A percentile compares a stretch with the other conserved stretches of the same genome.
Evolutionary conservation across 1,139 yeast species (phyloP).

Genomic region (Eremothecium sinecaudum): DNA sequence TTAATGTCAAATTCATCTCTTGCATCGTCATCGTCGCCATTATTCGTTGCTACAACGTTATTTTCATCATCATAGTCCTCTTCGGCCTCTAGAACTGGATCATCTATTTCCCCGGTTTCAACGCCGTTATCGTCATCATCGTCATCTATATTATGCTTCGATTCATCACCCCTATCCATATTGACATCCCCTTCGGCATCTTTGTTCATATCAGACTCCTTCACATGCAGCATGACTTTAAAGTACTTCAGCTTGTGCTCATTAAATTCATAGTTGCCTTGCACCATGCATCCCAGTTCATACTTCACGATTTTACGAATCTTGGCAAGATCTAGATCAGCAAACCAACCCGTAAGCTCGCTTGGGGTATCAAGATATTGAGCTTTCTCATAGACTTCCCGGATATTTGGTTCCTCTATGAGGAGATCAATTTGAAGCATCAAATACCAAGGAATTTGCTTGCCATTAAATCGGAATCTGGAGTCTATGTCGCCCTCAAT

Average conservation of each 20-base stretch:
- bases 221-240: slow-evolving; percentile 29
- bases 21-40: slow-evolving; percentile 24
- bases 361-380: slow-evolving; percentile 37
- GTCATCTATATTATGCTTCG: slow-evolving; percentile 23
- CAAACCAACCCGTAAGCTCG: slow-evolving; percentile 69
- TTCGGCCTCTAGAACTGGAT: slow-evolving; percentile 26
- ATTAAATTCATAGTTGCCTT: slow-evolving; percentile 35
- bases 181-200: slow-evolving; percentile 28
- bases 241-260: slow-evolving; percentile 34
- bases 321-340: slow-evolving; percentile 49
- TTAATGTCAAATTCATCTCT: slow-evolving; percentile 27
- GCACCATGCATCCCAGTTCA: slow-evolving; percentile 53
- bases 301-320: slow-evolving; percentile 63
- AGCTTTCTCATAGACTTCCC: slow-evolving; percentile 38
- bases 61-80: slow-evolving; percentile 22
- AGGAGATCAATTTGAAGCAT: slow-evolving; percentile 80
- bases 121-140: slow-evolving; percentile 30
- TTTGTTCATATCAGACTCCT: slow-evolving; percentile 26
- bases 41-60: slow-evolving; percentile 8
- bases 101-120: slow-evolving; percentile 31
- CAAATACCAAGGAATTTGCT: slow-evolving; percentile 54
- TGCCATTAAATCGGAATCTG: slow-evolving; percentile 64
- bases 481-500: slow-evolving; percentile 30
- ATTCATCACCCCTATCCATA: slow-evolving; percentile 21
- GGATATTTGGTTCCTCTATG: slow-evolving; percentile 51